Evolutionary conservation across 805 yeast species (phyloP), one percentile per base, ranked within the genome.

Genomic region (Kodamaea kakaduensis): DNA sequence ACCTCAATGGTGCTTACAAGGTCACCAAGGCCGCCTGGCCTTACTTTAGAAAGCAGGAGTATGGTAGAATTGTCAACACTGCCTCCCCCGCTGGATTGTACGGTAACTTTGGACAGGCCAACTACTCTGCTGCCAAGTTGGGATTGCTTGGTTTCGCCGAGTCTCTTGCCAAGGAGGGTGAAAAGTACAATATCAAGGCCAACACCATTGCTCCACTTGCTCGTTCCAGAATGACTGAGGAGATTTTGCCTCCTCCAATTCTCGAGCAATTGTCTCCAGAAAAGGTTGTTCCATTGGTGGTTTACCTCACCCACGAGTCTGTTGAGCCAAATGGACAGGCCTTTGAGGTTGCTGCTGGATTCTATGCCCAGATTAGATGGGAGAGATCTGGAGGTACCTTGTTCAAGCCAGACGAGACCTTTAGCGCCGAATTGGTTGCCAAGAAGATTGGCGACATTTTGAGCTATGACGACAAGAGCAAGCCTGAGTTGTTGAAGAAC

Each of bases 31-130:
- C 95, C 15, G 96, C 96, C 25, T 90, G 97, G 97, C 88, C 90
- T 6, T 71, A 83, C 56, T 77, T 90, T 69, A 78, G 77, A 56
- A 64, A 84, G 45, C 97, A 93, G 61, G 76, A 77, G 42, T 90
- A 71, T 54, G 98, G 98, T 45, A 75, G 97, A 50, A 74, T 90
- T 49, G 64, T 90, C 51, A 89, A 87, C 73, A 89, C 97, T n/a
- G 79, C 95, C 17, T 88, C 96, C 3, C 96, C 97, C 3, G 97
- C 97, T 22, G 98, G 98, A 15, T 71, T 90, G 46, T 90, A 83
- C 58, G 98, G 98, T 43, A 88, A 88, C 65, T 90, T 89, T 64
- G 98, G 98, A 32, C 98, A 90, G 66, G 78, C 95, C 25, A 90
- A 90, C 66, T 90, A 90, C 64, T 80, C 96, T 1, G 89, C 96